Evolutionary conservation across 345 rosid species (phyloP).

Genomic region (Streptanthus diversifolius): DNA sequence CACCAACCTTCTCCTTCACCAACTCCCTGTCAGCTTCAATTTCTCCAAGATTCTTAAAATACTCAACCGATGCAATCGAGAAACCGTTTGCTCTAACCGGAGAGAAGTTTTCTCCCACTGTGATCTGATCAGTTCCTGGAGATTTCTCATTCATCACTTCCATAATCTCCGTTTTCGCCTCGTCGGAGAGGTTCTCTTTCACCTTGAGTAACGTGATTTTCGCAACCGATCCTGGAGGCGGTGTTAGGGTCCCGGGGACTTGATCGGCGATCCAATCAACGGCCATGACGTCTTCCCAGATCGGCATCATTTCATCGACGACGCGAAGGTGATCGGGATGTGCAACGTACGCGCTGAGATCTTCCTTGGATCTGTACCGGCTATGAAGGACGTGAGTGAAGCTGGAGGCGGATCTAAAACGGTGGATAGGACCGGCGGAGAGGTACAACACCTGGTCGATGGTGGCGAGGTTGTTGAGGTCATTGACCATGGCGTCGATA

Average conservation of each 20-base stretch:
- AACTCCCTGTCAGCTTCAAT: slow-evolving; percentile 34
- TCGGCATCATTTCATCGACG: slow-evolving; percentile 55
- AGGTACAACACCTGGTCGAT: slow-evolving; percentile 64
- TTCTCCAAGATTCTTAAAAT: slow-evolving; percentile 44
- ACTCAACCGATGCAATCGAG: slow-evolving; percentile 59
- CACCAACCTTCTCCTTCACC: slow-evolving; percentile 53
- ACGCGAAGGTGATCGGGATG: slow-evolving; percentile 62
- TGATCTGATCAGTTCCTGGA: slow-evolving; percentile 42
- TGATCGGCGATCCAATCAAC: slow-evolving; percentile 67
- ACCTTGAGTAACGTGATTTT: slow-evolving; percentile 49
- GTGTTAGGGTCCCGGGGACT: slow-evolving; percentile 23
- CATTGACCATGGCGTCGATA: slow-evolving; percentile 49
- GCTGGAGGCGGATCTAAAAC: slow-evolving; percentile 37
- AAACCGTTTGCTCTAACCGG: slow-evolving; percentile 71
- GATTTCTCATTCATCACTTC: slow-evolving; percentile 44
- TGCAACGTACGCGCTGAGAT: slow-evolving; percentile 47
- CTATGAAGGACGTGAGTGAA: slow-evolving; percentile 92
- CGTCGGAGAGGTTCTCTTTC: slow-evolving; percentile 48
- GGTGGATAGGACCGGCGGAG: slow-evolving; percentile 51
- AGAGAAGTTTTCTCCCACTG: slow-evolving; percentile 74
- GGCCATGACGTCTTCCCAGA: slow-evolving; percentile 78
- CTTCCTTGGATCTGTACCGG: slow-evolving; percentile 63
- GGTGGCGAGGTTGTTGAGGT: slow-evolving; percentile 51
- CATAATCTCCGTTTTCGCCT: slow-evolving; percentile 49
- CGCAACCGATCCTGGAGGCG: slow-evolving; percentile 45